Evolutionary conservation across 2,329 filamentous ascomycete genomes (phyloP).

Genomic region (Cladophialophora yegresii): DNA sequence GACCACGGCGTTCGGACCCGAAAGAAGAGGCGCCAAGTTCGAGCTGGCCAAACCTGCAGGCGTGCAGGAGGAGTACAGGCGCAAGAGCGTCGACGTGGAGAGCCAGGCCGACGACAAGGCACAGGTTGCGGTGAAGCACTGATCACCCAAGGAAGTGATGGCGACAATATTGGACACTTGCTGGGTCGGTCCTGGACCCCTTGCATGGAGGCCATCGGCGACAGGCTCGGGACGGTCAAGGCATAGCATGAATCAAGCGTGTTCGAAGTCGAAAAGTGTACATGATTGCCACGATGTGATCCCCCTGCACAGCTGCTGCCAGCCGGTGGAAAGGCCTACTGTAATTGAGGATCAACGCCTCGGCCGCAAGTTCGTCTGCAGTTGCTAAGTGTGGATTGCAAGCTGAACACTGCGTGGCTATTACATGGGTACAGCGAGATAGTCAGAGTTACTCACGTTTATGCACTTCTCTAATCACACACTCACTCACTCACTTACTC

Average conservation of each 20-base stretch:
- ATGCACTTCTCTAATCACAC: no score
- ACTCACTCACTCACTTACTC: no score
- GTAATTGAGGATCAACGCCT: background rate
- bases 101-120: slow-evolving; percentile 16
- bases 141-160: background rate
- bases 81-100: slow-evolving; percentile 20
- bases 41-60: slow-evolving; percentile 61
- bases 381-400: background rate
- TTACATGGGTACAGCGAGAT: background rate
- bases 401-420: background rate
- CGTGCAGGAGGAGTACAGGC: slow-evolving; percentile 18
- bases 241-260: background rate
- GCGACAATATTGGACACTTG: no score
- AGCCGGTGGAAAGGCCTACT: background rate
- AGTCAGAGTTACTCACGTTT: no score
- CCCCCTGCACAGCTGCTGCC: no score
- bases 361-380: background rate
- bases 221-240: background rate
- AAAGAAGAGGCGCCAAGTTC: slow-evolving; percentile 71
- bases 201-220: background rate
- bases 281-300: background rate
- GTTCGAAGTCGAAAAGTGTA: no score
- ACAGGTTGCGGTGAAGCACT: slow-evolving; percentile 17
- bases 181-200: background rate
- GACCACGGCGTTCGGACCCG: slow-evolving; percentile 70